Evolutionary conservation across 2,329 filamentous ascomycete species (phyloP).

Genomic region (Botryosphaeria dothidea): DNA sequence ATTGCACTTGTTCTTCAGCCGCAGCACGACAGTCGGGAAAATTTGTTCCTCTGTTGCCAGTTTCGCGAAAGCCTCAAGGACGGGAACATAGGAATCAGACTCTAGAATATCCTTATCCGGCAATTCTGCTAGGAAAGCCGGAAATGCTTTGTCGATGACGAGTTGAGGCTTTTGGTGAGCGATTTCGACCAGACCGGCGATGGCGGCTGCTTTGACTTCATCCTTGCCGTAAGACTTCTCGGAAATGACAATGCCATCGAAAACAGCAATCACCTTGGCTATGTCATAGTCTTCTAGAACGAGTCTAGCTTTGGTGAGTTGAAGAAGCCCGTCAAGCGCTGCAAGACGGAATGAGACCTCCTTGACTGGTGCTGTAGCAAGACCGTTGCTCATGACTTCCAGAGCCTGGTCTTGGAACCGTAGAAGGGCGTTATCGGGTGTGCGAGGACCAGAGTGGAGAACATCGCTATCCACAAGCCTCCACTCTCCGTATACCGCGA

Average conservation of each 20-base stretch:
- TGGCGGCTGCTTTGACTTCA: conserved; percentile 60
- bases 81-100: conserved; percentile 51
- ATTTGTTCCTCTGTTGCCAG: conserved; percentile 63
- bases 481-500: conserved; percentile 60
- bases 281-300: conserved; percentile 45
- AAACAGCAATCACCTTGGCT: conserved; percentile 57
- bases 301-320: conserved; percentile 43
- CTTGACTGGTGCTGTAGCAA: conserved; percentile 46
- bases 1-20: conserved; percentile 64
- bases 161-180: conserved; percentile 63
- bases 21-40: conserved; percentile 63
- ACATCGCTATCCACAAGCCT: conserved; percentile 42
- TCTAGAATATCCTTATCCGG: conserved; percentile 57
- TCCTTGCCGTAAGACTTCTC: conserved; percentile 58
- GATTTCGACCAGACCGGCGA: conserved; percentile 60
- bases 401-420: conserved; percentile 44
- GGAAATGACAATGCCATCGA: conserved; percentile 62
- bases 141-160: conserved; percentile 66
- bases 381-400: conserved; percentile 44
- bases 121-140: conserved; percentile 64
- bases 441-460: conserved; percentile 20
- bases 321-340: conserved; percentile 46
- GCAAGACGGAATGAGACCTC: conserved; percentile 52
- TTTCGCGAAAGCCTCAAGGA: conserved; percentile 65
- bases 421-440: conserved; percentile 39